A percentile compares a stretch with the other conserved stretches of the same genome.
These are phyloP conservation scores for Paramecium caudatum DNA, from an alignment of 73 alveolate species.

Conservation along the genomic window DNA sequence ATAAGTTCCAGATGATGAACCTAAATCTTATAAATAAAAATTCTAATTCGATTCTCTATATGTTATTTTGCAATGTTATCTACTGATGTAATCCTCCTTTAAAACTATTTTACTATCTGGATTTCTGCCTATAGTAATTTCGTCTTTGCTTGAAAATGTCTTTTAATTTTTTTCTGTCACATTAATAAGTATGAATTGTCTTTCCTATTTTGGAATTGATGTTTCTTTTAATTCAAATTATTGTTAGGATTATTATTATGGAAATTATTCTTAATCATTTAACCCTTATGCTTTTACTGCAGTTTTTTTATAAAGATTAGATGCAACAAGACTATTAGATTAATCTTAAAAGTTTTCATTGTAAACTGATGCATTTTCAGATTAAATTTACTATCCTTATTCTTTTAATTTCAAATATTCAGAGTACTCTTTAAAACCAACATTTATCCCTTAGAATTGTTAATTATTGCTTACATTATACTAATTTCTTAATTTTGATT, in stretches of 20 bases:
- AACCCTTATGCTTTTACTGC: background rate
- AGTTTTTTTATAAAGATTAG: background rate
- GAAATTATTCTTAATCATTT: background rate
- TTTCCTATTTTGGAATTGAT: too few species aligned
- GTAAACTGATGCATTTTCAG: background rate
- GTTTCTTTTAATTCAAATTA: too few species aligned
- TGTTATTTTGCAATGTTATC: constrained; percentile 11
- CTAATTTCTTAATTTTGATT: constrained; percentile 18
- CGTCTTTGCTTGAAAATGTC: background rate
- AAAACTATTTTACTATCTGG: constrained; percentile 1
- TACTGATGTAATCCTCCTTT: constrained; percentile 1
- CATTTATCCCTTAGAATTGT: constrained; percentile 11
- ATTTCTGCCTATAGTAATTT: constrained; percentile 29
- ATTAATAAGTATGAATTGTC: too few species aligned
- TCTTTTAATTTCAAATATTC: constrained; percentile 18
- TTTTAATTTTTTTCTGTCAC: background rate
- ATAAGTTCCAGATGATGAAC: constrained; percentile 29
- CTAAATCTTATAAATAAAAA: constrained; percentile 39
- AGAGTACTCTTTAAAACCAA: constrained; percentile 46
- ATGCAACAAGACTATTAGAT: background rate
- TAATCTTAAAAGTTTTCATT: background rate
- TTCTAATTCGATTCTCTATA: background rate
- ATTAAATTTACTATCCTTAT: background rate
- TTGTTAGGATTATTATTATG: too few species aligned
- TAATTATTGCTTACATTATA: constrained; percentile 7